These are phyloP conservation scores for Corinectria fuckeliana DNA, from an alignment of 2,329 filamentous ascomycete genomes.

Conservation along the genomic window DNA sequence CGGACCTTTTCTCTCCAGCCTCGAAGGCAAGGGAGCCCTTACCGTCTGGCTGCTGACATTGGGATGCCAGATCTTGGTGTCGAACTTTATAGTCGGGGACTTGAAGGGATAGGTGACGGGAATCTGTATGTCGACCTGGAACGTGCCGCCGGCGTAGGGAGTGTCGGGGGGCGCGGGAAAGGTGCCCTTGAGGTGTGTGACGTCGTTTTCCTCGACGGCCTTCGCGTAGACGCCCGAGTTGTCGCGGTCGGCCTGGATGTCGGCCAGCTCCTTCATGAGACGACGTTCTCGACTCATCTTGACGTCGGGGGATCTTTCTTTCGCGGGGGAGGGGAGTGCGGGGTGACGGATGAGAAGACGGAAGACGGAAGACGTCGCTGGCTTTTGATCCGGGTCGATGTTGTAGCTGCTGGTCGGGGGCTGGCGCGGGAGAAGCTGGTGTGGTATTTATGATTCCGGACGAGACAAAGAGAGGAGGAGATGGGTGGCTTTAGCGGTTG, in stretches of 20 bases:
- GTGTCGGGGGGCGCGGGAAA: slow-evolving; percentile 91
- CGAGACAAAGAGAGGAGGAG: slow-evolving; percentile 3
- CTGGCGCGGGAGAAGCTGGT: background rate
- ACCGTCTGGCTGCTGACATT: slow-evolving; percentile 96
- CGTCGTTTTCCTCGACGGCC: slow-evolving; percentile 68
- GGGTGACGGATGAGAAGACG: background rate
- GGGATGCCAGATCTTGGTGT: slow-evolving; percentile 95
- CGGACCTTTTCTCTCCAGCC: background rate
- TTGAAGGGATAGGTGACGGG: slow-evolving; percentile 92
- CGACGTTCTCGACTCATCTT: slow-evolving; percentile 62
- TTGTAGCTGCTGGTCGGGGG: background rate
- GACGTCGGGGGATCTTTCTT: slow-evolving; percentile 35
- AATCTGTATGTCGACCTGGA: slow-evolving; percentile 83
- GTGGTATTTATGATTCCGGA: background rate
- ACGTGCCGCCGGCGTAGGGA: slow-evolving; percentile 88
- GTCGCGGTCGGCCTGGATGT: slow-evolving; percentile 74
- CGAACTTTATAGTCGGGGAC: slow-evolving; percentile 88
- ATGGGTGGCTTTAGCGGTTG: slow-evolving; percentile 6
- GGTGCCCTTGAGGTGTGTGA: slow-evolving; percentile 82
- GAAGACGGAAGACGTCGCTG: background rate
- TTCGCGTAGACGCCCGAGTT: slow-evolving; percentile 78
- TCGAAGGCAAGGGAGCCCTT: slow-evolving; percentile 44
- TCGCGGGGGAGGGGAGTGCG: background rate
- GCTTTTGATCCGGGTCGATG: background rate
- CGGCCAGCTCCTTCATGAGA: slow-evolving; percentile 77